Percentiles rank a stretch among this genome's conserved stretches.
Evolutionary conservation across 257 asterid species (phyloP).

Genomic region (Solanum bukasovii): DNA sequence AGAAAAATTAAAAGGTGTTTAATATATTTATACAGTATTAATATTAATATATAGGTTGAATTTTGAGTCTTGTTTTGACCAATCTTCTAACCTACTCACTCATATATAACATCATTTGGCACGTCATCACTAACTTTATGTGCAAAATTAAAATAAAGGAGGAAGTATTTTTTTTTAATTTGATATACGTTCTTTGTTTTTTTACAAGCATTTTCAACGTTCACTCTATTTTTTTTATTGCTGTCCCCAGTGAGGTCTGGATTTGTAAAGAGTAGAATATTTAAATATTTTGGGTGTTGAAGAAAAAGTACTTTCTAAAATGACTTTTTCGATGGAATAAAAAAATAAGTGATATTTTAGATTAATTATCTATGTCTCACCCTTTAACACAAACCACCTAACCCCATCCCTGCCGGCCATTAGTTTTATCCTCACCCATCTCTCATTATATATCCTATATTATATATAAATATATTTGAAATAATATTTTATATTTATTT

Average conservation of each 20-base stretch:
- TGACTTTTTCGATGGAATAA: too few species aligned
- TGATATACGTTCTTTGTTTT: neutral
- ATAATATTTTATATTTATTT: neutral
- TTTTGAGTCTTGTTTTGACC: conserved; percentile 1
- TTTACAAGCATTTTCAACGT: neutral
- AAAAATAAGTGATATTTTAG: too few species aligned
- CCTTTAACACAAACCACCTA: neutral
- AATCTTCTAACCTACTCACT: neutral
- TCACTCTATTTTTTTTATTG: neutral
- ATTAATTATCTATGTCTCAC: too few species aligned
- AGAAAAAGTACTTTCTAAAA: too few species aligned
- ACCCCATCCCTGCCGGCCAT: neutral
- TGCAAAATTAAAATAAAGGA: neutral
- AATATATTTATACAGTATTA: too few species aligned
- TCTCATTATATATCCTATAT: neutral
- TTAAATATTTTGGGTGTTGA: neutral
- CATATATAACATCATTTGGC: neutral
- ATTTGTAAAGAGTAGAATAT: neutral
- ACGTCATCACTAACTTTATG: neutral
- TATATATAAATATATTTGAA: neutral
- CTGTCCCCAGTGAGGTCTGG: neutral
- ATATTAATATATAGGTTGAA: neutral
- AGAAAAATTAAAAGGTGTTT: neutral
- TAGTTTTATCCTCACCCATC: neutral
- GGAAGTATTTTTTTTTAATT: neutral